These are phyloP conservation scores for Pseudogymnoascus sp. DNA, from an alignment of 2,329 filamentous ascomycete genomes.

Conservation along the genomic window DNA sequence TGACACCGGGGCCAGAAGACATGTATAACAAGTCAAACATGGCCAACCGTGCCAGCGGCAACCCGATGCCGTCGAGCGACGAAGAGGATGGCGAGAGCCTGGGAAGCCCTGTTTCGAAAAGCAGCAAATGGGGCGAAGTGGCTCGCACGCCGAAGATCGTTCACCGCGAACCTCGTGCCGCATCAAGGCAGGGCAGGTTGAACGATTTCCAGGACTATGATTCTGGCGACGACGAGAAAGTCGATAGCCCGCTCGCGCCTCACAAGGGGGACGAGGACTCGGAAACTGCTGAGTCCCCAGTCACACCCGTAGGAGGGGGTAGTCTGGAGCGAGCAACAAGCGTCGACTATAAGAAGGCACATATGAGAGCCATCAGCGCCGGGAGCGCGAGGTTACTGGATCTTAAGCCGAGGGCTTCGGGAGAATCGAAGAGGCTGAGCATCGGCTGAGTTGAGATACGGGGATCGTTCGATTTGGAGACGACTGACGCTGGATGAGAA, in stretches of 20 bases:
- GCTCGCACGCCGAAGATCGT: conserved; percentile 55
- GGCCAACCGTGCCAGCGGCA: conserved; percentile 37
- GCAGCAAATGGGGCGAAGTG: conserved; percentile 28
- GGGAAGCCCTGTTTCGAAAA: conserved; percentile 20
- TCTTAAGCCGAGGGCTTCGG: conserved; percentile 49
- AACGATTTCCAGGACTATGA: conserved; percentile 24
- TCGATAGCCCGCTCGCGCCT: conserved; percentile 30
- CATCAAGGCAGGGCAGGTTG: conserved; percentile 51
- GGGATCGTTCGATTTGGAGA: conserved; percentile 4
- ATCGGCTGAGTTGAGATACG: conserved; percentile 16
- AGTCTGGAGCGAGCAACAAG: conserved; percentile 61
- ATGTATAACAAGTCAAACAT: conserved; percentile 30
- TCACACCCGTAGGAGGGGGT: neutral
- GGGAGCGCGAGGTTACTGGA: conserved; percentile 71
- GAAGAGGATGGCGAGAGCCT: conserved; percentile 45
- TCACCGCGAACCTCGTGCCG: conserved; percentile 48
- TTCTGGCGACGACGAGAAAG: conserved; percentile 15
- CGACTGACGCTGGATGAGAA: conserved; percentile 1
- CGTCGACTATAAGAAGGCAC: conserved; percentile 54
- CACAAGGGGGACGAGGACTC: conserved; percentile 16
- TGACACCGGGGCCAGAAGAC: conserved; percentile 35
- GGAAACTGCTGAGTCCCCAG: conserved; percentile 12
- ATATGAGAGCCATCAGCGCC: conserved; percentile 66
- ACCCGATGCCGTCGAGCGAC: conserved; percentile 48
- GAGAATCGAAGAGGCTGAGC: conserved; percentile 39